These are phyloP conservation scores for Hypocrella siamensis DNA, from an alignment of 2,329 filamentous ascomycete genomes.

Conservation along the genomic window DNA sequence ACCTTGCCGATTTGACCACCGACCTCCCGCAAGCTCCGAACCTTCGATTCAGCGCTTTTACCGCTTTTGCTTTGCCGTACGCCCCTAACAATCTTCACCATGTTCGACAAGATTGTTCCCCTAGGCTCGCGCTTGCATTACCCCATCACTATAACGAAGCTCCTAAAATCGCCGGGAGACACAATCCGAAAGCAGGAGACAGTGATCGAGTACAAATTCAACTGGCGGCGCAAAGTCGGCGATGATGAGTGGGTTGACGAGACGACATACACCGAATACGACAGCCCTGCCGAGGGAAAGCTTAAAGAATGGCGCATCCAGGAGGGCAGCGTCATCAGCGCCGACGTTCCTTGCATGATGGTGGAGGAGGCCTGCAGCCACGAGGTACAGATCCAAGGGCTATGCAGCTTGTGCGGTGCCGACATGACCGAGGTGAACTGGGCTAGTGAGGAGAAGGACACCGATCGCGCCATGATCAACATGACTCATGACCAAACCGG, in stretches of 20 bases:
- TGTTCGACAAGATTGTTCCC: slow-evolving; percentile 27
- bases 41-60: slow-evolving; percentile 12
- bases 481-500: slow-evolving; percentile 87
- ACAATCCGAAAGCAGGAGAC: slow-evolving; percentile 58
- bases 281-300: slow-evolving; percentile 69
- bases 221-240: slow-evolving; percentile 60
- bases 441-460: slow-evolving; percentile 64
- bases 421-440: slow-evolving; percentile 90
- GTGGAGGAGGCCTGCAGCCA: slow-evolving; percentile 88
- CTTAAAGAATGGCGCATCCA: slow-evolving; percentile 62
- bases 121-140: slow-evolving; percentile 61
- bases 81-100: slow-evolving; percentile 6
- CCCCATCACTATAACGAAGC: slow-evolving; percentile 79
- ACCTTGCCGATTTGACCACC: neutral
- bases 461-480: slow-evolving; percentile 78
- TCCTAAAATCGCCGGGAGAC: slow-evolving; percentile 65
- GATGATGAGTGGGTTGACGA: slow-evolving; percentile 45
- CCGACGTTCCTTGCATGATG: slow-evolving; percentile 46
- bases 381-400: slow-evolving; percentile 75
- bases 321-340: slow-evolving; percentile 47
- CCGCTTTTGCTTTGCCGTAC: neutral
- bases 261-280: slow-evolving; percentile 61
- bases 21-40: slow-evolving; percentile 5
- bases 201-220: slow-evolving; percentile 78
- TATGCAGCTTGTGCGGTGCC: slow-evolving; percentile 85